phyloP scores from a whole-genome alignment of 1,284 basidiomycete species.

The Fomitopsis palustris region DNA sequence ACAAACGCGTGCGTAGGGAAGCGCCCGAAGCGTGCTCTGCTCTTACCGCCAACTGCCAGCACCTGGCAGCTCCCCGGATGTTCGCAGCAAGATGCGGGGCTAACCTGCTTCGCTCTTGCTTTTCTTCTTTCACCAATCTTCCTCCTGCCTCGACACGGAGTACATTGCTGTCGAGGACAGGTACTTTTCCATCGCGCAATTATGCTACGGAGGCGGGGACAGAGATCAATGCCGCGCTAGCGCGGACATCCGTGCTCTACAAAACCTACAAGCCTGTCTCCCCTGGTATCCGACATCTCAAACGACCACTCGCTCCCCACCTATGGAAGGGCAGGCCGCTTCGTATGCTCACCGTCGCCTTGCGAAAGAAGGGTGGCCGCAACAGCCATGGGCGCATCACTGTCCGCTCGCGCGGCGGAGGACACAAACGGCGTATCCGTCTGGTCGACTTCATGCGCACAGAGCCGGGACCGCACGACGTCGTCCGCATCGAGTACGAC shows the following conservation, averaged over 20 bases:
- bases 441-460: conserved; percentile 84
- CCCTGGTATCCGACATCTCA: conserved; percentile 85
- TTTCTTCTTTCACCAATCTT: conserved; percentile 19
- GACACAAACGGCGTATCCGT: conserved; percentile 85
- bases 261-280: conserved; percentile 91
- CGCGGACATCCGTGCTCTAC: conserved; percentile 56
- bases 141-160: conserved; percentile 15
- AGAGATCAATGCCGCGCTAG: conserved; percentile 32
- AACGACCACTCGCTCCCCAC: conserved; percentile 78
- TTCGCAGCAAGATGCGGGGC: conserved; percentile 30
- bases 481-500: conserved; percentile 95
- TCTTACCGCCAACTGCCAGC: conserved; percentile 1
- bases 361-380: conserved; percentile 84
- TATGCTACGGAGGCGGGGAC: conserved; percentile 33
- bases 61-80: conserved; percentile 12
- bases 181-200: conserved; percentile 16
- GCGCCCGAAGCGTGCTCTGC: conserved; percentile 26
- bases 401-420: conserved; percentile 88
- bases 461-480: conserved; percentile 80
- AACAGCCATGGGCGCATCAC: conserved; percentile 85
- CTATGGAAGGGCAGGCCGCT: conserved; percentile 83
- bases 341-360: conserved; percentile 79
- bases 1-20: conserved; percentile 32
- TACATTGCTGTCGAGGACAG: conserved; percentile 11
- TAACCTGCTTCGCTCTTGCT: conserved; percentile 27